phyloP scores from a whole-genome alignment of 2,329 filamentous ascomycete genomes.

The Neonectria coccinea region DNA sequence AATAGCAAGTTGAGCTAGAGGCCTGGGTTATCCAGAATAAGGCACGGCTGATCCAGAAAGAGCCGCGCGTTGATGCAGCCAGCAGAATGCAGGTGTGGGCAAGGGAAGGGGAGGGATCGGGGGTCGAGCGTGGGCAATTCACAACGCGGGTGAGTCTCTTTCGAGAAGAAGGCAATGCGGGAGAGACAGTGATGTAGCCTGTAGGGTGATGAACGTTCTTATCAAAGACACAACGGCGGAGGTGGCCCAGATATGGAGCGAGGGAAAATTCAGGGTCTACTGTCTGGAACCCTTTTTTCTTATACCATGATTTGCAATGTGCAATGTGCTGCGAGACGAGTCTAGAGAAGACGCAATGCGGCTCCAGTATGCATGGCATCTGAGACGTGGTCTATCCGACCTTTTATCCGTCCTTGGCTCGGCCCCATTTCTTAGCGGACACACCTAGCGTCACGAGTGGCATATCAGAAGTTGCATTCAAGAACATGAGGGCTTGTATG shows the following conservation, averaged over 20 bases:
- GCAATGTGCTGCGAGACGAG: not conserved
- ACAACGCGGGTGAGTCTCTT: not conserved
- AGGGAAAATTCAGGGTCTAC: not conserved
- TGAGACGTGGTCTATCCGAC: not conserved
- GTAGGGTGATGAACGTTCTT: not conserved
- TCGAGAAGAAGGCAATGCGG: not conserved
- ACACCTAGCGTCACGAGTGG: conserved; percentile 16
- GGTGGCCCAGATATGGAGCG: not conserved
- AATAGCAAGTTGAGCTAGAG: not conserved
- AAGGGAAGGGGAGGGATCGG: not conserved
- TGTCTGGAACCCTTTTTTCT: not conserved
- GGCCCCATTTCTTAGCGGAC: not conserved
- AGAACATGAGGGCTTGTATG: not conserved
- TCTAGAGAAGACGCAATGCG: conserved; percentile 1
- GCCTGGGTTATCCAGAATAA: not conserved
- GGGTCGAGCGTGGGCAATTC: not conserved
- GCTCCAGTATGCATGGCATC: not conserved
- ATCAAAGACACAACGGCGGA: not conserved
- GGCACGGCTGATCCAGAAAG: not conserved
- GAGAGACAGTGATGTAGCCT: not conserved
- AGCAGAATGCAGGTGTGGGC: not conserved
- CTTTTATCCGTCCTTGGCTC: not conserved
- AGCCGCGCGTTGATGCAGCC: not conserved
- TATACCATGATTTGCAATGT: not conserved
- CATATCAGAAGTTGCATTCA: not conserved